Conservation (phyloP, 441 rosid species). For the Kokia cookei region DNA sequence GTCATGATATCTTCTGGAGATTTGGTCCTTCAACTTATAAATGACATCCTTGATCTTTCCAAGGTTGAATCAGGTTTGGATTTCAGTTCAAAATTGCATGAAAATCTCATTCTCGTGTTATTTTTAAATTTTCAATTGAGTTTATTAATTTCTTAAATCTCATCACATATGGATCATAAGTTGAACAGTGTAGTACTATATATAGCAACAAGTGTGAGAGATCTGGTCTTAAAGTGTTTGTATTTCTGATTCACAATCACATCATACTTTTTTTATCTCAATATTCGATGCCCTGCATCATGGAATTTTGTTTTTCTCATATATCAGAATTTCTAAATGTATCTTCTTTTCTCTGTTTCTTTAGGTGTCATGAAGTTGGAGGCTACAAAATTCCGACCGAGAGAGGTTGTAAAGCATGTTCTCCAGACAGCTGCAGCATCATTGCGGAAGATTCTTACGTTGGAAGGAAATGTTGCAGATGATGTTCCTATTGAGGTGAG, state of each 20-base stretch:
- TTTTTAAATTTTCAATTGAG: neutral
- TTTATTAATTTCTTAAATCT: neutral
- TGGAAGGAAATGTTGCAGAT: conserved; percentile 81
- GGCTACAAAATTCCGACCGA: conserved; percentile 85
- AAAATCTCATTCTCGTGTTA: neutral
- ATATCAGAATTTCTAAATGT: neutral
- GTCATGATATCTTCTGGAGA: conserved; percentile 98
- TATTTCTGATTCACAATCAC: neutral
- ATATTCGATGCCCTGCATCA: neutral
- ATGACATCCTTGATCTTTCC: conserved; percentile 95
- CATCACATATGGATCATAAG: neutral
- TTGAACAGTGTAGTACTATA: neutral
- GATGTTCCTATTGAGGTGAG: conserved; percentile 88
- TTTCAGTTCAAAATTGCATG: neutral
- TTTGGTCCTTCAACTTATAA: conserved; percentile 87
- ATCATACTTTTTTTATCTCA: neutral
- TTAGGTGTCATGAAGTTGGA: conserved; percentile 89
- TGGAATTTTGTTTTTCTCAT: neutral
- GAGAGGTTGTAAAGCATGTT: conserved; percentile 91
- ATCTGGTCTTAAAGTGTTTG: neutral
- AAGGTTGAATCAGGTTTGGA: conserved; percentile 89
- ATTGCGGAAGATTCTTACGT: conserved; percentile 59
- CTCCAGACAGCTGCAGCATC: conserved; percentile 97
- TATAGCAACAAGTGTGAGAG: neutral
- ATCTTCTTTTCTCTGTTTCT: neutral